These are phyloP conservation scores for Macrolepiota fuliginosa DNA, from an alignment of 768 basidiomycete species.

Conservation along the genomic window DNA sequence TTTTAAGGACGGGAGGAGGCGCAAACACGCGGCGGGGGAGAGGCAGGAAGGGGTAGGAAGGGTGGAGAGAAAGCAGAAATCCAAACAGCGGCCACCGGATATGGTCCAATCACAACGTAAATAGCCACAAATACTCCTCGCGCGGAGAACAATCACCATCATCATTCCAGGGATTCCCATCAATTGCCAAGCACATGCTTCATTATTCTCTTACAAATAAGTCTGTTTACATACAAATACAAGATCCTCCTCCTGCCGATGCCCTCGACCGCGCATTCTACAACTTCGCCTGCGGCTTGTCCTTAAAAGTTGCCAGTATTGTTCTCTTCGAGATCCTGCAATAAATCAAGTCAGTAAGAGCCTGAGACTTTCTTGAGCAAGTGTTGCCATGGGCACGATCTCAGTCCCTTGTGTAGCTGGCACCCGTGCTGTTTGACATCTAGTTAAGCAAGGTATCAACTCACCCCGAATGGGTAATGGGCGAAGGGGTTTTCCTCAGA, in stretches of 20 bases:
- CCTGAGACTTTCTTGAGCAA: not conserved
- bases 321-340: conserved; percentile 66
- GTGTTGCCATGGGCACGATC: conserved; percentile 38
- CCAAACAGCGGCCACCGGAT: not conserved
- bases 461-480: conserved; percentile 74
- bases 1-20: conserved; percentile 26
- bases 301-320: conserved; percentile 59
- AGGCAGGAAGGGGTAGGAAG: conserved; percentile 23
- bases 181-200: conserved; percentile 12
- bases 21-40: conserved; percentile 17
- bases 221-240: conserved; percentile 11
- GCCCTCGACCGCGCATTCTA: conserved; percentile 18
- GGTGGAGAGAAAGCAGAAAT: conserved; percentile 23
- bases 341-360: conserved; percentile 7
- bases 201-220: conserved; percentile 1
- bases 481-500: conserved; percentile 55
- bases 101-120: not conserved
- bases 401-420: conserved; percentile 7
- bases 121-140: conserved; percentile 4
- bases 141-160: conserved; percentile 12
- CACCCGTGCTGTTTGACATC: not conserved
- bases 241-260: not conserved
- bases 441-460: conserved; percentile 24
- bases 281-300: conserved; percentile 44
- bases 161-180: conserved; percentile 13